Evolutionary conservation across 345 rosid species (phyloP), one percentile per base, ranked within the genome.

Genomic region (Conringia planisiliqua): DNA sequence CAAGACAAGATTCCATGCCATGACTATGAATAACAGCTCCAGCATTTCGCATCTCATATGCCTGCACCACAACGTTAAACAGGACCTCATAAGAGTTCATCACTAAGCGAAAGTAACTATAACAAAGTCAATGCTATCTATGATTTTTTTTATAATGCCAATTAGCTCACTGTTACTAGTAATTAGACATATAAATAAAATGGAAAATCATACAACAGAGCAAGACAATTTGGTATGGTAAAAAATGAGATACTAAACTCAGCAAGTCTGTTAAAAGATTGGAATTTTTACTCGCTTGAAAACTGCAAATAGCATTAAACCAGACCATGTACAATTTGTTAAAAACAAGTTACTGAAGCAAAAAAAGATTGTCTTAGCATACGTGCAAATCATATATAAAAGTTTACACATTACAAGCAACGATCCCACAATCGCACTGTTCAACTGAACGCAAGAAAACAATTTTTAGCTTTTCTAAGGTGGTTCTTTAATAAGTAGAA

Each of bases 1-100:
- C 98, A 43, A 96, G 87, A 74, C 99, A 96, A 60, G 96, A 96
- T 79, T 96, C 97, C 60, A 96, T 85, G 70, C 99, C 99, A 78
- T 92, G 99, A 77, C 98, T 90, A 78, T 96, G 99, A 84, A 92
- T 90, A 76, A 90, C 97, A 75, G 98, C 91, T 70, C 99, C 99
- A 55, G 99, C 96, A 87, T 92, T 78, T 56, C 92, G 88, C 90
- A 83, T 88, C 39, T 89, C 85, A 71, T 90, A 90, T 60, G 95
- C 93, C 98, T 95, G 81, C 56, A 79, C 67, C 32, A 74, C 38
- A 35, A 77, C 24, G 11, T 48, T 62, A 30, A 11, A 52, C 24
- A 51, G 55, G 22, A 68, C 27, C 13, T 60, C 62, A 5, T 27
- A 36, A 50, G 55, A 50, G 62, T 22, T 33, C n/a, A 20, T 59